Conservation (phyloP, 495 filamentous ascomycete species). For the Penicillium parvum region DNA sequence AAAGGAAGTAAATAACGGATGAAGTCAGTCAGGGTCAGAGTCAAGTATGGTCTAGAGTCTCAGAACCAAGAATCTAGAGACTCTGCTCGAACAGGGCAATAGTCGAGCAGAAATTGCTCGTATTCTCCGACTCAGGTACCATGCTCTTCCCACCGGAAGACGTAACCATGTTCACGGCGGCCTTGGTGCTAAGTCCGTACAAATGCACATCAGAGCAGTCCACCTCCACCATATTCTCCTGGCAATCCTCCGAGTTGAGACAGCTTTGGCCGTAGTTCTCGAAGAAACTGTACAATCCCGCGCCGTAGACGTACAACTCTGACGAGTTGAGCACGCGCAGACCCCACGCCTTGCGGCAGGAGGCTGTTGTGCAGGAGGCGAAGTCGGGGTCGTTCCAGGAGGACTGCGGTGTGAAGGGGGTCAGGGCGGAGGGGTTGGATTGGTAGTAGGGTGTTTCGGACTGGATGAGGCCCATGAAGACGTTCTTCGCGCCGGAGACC, state of each 20-base stretch:
- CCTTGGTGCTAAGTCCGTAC: slow-evolving; percentile 83
- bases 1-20: slow-evolving; percentile 1
- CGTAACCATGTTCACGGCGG: slow-evolving; percentile 79
- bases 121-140: slow-evolving; percentile 62
- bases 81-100: slow-evolving; percentile 57
- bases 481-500: slow-evolving; percentile 69
- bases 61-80: slow-evolving; percentile 8
- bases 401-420: slow-evolving; percentile 59
- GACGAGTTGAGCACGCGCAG: slow-evolving; percentile 68
- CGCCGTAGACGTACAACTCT: slow-evolving; percentile 69
- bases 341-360: slow-evolving; percentile 81
- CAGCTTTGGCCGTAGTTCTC: slow-evolving; percentile 82
- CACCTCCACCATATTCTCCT: slow-evolving; percentile 81
- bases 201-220: slow-evolving; percentile 68
- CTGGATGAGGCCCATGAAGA: slow-evolving; percentile 85
- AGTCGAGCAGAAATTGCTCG: slow-evolving; percentile 71
- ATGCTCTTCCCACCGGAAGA: slow-evolving; percentile 41
- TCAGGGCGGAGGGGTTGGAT: slow-evolving; percentile 70
- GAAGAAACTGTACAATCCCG: slow-evolving; percentile 83
- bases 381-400: slow-evolving; percentile 75
- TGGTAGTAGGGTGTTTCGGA: slow-evolving; percentile 93
- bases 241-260: slow-evolving; percentile 69
- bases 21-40: not conserved
- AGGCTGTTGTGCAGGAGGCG: slow-evolving; percentile 51
- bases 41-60: not conserved